Conservation (phyloP, 176 grass and related monocot genomes). For the Cenchrus purpureus region DNA sequence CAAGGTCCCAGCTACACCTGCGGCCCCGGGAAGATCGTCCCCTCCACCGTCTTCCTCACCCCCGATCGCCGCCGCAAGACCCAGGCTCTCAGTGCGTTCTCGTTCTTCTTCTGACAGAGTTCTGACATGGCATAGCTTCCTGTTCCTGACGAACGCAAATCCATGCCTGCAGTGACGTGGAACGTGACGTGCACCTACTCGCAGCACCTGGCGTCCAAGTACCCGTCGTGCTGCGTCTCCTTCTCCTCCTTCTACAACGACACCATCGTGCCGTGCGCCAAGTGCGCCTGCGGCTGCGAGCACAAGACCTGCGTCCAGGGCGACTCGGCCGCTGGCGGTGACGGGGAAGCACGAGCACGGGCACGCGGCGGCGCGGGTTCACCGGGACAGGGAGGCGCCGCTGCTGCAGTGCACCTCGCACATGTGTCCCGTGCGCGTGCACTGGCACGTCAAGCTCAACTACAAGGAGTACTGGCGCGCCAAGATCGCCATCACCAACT, state of each 20-base stretch:
- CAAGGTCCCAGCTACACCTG: conserved; percentile 88
- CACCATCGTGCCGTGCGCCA: conserved; percentile 84
- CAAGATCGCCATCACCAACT: conserved; percentile 90
- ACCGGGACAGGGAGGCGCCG: conserved; percentile 30
- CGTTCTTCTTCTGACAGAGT: no score
- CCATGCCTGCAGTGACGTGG: conserved; percentile 72
- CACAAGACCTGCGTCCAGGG: conserved; percentile 80
- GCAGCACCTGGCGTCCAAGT: conserved; percentile 81
- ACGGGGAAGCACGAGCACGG: conserved; percentile 55
- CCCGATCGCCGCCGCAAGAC: conserved; percentile 79
- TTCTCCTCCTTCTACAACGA: conserved; percentile 96
- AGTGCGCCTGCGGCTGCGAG: conserved; percentile 86
- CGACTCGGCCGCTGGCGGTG: conserved; percentile 48
- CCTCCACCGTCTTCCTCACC: conserved; percentile 67
- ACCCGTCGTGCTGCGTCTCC: conserved; percentile 88
- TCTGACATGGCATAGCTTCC: no score
- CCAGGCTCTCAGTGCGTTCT: conserved; percentile 77
- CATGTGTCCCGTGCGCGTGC: conserved; percentile 95
- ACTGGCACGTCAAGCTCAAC: conserved; percentile 98
- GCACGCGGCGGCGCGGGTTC: conserved; percentile 35
- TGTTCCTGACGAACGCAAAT: not conserved
- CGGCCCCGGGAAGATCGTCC: conserved; percentile 71
- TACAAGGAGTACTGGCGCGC: conserved; percentile 94
- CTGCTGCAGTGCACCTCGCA: conserved; percentile 85
- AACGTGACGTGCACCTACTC: conserved; percentile 91